These are phyloP conservation scores for Nothopassalora personata DNA, from an alignment of 2,329 filamentous ascomycete genomes.

Conservation along the genomic window DNA sequence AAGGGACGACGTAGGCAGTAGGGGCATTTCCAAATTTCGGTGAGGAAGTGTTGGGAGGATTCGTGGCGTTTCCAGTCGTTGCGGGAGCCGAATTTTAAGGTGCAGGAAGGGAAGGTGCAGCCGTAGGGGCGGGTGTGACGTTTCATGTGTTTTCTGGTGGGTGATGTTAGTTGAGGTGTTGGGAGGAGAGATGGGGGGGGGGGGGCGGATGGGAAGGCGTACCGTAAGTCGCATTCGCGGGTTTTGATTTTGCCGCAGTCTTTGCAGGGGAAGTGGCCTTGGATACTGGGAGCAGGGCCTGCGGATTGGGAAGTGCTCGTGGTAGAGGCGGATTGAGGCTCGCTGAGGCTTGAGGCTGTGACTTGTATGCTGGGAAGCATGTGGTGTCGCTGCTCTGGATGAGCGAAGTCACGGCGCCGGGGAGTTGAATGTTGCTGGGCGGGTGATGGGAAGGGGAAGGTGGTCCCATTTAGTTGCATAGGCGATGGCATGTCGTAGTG, in stretches of 20 bases:
- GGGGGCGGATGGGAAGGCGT: neutral
- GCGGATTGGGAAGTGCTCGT: neutral
- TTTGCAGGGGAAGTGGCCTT: neutral
- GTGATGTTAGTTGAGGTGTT: neutral
- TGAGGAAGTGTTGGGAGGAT: constrained; percentile 67
- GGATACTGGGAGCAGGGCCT: neutral
- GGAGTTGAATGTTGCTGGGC: neutral
- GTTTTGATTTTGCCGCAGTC: neutral
- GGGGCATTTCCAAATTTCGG: constrained; percentile 66
- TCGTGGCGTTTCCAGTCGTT: constrained; percentile 94
- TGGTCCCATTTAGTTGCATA: neutral
- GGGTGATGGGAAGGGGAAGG: neutral
- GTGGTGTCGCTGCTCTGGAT: neutral
- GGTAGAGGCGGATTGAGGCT: neutral
- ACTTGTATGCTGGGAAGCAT: neutral
- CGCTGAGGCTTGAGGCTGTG: neutral
- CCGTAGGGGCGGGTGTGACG: constrained; percentile 76
- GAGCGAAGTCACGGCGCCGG: neutral
- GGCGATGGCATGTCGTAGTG: neutral
- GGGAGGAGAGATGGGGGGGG: neutral
- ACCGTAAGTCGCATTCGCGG: neutral
- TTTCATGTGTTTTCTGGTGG: constrained; percentile 72
- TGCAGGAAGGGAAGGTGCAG: constrained; percentile 68
- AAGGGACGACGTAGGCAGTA: constrained; percentile 51
- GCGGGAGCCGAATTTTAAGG: constrained; percentile 79